Base-by-base conservation (phyloP, 768 basidiomycete species). In the Tylopilus balloui region DNA sequence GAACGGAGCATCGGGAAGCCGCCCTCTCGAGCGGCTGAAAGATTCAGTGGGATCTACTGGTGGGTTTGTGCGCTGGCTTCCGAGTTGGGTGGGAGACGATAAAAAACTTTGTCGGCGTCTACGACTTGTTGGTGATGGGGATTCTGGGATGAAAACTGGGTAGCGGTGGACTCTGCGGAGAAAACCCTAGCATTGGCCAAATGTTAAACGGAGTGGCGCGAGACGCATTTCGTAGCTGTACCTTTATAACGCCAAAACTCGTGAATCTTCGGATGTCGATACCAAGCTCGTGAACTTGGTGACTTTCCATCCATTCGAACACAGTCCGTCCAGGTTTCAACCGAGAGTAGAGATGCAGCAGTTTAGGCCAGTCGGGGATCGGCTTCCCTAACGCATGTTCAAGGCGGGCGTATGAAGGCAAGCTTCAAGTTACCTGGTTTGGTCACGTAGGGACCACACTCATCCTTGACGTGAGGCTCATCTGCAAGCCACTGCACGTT, bases 221-320 rank as follows among this genome's bases (percentile, higher is more conserved):
- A 36, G 15, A 28, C 21, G 25, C 41, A 34, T 19, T 42, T 25
- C 41, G 13, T 37, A 36, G 11, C n/a, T 56, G 14, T 64, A 83
- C 88, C 71, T 99, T 99, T 71, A 99, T 95, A 20, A 98, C 89
- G 6, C 96, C 96, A 61, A 98, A 99, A 52, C 88, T 93, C 15
- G 92, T 83, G 67, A 99, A 96, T n/a, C 96, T 81, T 9, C 95
- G 81, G 8, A 90, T 78, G 64, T 99, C 96, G 45, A 98, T 85
- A 2, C 89, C 91, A 19, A 84, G 67, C 6, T 73, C 70, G 42
- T 84, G 78, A 15, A 93, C 80, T 19, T 83, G 73, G 58, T 92
- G 75, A 35, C 73, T 73, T 57, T 89, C 81, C 75, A 92, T 89
- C 95, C 96, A 99, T 37, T 90, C 83, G 23, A 80, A 78, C 5